phyloP scores from a whole-genome alignment of 2,329 filamentous ascomycete genomes.

The Xylariaceae sp. region DNA sequence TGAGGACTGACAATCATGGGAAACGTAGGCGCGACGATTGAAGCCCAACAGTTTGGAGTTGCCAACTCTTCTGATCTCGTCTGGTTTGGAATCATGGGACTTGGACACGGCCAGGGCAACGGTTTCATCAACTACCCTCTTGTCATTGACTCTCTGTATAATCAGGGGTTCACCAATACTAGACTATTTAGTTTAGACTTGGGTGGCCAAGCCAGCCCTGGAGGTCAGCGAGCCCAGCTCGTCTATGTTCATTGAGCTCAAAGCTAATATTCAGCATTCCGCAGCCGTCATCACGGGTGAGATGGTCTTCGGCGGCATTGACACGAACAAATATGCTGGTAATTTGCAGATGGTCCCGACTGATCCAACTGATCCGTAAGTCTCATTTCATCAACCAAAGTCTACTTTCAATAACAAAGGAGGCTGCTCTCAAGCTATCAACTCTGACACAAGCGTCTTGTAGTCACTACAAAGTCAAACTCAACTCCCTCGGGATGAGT shows the following conservation, averaged over 20 bases:
- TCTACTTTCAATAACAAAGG: not conserved
- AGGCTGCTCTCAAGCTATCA: not conserved
- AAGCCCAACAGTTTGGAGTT: constrained; percentile 49
- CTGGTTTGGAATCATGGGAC: constrained; percentile 49
- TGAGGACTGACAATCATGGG: not conserved
- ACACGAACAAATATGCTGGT: constrained; percentile 49
- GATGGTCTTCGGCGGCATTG: constrained; percentile 51
- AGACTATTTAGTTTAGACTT: constrained; percentile 51
- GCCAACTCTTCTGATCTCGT: constrained; percentile 43
- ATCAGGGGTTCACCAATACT: constrained; percentile 45
- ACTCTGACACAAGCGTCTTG: not conserved
- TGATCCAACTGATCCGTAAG: constrained; percentile 33
- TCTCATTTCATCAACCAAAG: constrained; percentile 15
- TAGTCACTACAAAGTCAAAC: constrained; percentile 28
- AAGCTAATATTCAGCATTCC: not conserved
- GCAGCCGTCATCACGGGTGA: constrained; percentile 40
- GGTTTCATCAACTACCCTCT: constrained; percentile 48
- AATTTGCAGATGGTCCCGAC: constrained; percentile 41
- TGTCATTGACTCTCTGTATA: constrained; percentile 47
- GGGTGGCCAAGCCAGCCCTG: constrained; percentile 31
- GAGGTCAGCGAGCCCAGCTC: no score
- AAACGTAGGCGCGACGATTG: constrained; percentile 33
- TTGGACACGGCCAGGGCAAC: constrained; percentile 40
- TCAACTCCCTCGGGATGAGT: constrained; percentile 22
- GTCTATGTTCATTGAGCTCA: no score